Percentiles rank a stretch among this genome's conserved stretches.
These are phyloP conservation scores for Leavenworthia alabamica DNA, from an alignment of 345 rosid species.

Conservation along the genomic window DNA sequence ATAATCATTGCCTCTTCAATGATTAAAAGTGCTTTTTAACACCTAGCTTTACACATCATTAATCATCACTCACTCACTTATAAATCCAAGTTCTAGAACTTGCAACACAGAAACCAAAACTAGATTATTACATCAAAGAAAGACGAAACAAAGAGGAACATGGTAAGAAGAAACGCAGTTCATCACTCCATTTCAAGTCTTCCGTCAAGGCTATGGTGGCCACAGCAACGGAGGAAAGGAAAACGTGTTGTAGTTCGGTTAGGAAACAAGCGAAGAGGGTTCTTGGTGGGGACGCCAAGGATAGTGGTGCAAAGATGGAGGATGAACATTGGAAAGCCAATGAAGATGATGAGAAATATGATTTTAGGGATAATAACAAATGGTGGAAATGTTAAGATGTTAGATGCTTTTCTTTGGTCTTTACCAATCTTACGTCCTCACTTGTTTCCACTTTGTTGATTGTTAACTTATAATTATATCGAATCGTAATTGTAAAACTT, in stretches of 20 bases:
- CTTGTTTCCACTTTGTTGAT: conserved; percentile 67
- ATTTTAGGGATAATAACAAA: conserved; percentile 50
- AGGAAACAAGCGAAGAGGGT: conserved; percentile 64
- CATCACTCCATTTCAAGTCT: conserved; percentile 23
- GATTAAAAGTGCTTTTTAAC: conserved; percentile 29
- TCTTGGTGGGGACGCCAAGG: conserved; percentile 46
- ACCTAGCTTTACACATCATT: conserved; percentile 28
- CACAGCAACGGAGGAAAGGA: conserved; percentile 43
- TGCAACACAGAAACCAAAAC: background rate
- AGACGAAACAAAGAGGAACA: background rate
- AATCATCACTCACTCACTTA: conserved; percentile 25
- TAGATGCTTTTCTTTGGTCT: conserved; percentile 47
- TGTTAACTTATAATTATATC: background rate
- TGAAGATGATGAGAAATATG: conserved; percentile 53
- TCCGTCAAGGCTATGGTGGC: conserved; percentile 32
- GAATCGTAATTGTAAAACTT: conserved; percentile 4
- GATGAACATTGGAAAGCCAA: conserved; percentile 39
- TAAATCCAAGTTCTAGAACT: conserved; percentile 17
- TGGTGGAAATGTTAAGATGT: conserved; percentile 22
- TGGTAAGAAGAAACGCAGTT: conserved; percentile 26
- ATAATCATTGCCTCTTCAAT: conserved; percentile 33
- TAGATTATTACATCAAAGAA: background rate
- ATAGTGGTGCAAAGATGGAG: conserved; percentile 65
- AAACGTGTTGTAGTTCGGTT: conserved; percentile 49
- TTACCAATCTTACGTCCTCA: conserved; percentile 69